Evolutionary conservation across 495 filamentous ascomycete genomes (phyloP).

Genomic region (Neurospora sp.): DNA sequence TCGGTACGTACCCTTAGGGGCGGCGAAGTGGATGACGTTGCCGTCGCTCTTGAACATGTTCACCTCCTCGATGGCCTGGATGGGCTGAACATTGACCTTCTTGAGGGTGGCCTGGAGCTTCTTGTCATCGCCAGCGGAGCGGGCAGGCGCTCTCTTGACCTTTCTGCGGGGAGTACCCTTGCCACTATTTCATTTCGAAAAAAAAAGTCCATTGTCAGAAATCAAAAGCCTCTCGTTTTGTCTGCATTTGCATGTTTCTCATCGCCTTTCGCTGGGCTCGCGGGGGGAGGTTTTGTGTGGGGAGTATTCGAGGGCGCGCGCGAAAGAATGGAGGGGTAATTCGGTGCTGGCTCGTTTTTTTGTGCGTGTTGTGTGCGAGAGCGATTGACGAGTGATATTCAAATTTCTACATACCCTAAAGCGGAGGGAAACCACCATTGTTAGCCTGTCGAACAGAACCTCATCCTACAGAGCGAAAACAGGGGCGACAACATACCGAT

Average conservation of each 20-base stretch:
- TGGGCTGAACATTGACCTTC: slow-evolving; percentile 94
- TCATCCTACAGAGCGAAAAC: not conserved
- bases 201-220: slow-evolving; percentile 12
- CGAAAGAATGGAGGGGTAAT: not conserved
- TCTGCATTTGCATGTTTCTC: slow-evolving; percentile 1
- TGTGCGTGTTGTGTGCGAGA: not conserved
- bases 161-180: slow-evolving; percentile 97
- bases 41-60: slow-evolving; percentile 99
- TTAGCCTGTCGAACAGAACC: slow-evolving; percentile 5
- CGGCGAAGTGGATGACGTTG: slow-evolving; percentile 98
- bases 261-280: not conserved
- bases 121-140: slow-evolving; percentile 90
- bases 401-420: slow-evolving; percentile 5
- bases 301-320: not conserved
- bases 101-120: slow-evolving; percentile 92
- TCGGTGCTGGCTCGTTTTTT: not conserved
- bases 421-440: not conserved
- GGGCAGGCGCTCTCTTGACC: slow-evolving; percentile 94
- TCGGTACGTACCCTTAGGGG: slow-evolving; percentile 71
- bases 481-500: slow-evolving; percentile 53
- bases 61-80: slow-evolving; percentile 98
- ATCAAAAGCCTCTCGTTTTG: not conserved
- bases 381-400: not conserved
- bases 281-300: not conserved
- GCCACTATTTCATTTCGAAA: slow-evolving; percentile 49